phyloP scores from a whole-genome alignment of 805 yeast genomes.

The Schwanniomyces pseudopolymorphus region DNA sequence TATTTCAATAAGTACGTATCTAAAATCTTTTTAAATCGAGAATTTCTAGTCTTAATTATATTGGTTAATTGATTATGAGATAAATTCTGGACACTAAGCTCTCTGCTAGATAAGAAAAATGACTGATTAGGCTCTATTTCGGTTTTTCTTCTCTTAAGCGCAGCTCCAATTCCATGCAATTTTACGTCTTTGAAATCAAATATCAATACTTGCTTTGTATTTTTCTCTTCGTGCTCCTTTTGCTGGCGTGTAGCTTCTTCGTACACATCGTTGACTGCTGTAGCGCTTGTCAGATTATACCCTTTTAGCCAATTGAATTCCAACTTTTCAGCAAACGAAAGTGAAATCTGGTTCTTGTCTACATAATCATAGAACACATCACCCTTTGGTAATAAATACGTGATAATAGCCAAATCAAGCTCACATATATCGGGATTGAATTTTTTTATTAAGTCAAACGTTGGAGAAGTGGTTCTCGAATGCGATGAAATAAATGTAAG shows the following conservation, averaged over 20 bases:
- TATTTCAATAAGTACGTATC: conserved; percentile 11
- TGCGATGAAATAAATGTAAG: conserved; percentile 39
- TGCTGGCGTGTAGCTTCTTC: conserved; percentile 50
- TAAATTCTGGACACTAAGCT: conserved; percentile 50
- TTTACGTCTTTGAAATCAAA: conserved; percentile 78
- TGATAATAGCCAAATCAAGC: conserved; percentile 65
- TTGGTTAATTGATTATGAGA: conserved; percentile 57
- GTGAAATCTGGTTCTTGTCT: conserved; percentile 66
- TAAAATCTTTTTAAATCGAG: conserved; percentile 41
- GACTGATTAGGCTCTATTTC: conserved; percentile 11
- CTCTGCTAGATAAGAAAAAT: conserved; percentile 34
- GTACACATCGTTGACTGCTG: conserved; percentile 47
- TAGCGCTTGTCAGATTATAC: conserved; percentile 30
- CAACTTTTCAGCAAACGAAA: conserved; percentile 45
- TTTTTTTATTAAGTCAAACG: conserved; percentile 29
- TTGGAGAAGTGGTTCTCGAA: conserved; percentile 32
- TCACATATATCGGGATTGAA: conserved; percentile 30
- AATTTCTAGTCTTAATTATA: conserved; percentile 58
- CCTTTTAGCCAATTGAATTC: conserved; percentile 36
- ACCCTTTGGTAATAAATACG: conserved; percentile 63
- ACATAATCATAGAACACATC: conserved; percentile 66
- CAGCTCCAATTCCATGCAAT: conserved; percentile 46
- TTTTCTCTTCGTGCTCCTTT: conserved; percentile 25
- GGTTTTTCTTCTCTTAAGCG: conserved; percentile 12
- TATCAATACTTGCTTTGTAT: conserved; percentile 55